These are phyloP conservation scores for Adansonia digitata DNA, from an alignment of 345 rosid species.

Conservation along the genomic window DNA sequence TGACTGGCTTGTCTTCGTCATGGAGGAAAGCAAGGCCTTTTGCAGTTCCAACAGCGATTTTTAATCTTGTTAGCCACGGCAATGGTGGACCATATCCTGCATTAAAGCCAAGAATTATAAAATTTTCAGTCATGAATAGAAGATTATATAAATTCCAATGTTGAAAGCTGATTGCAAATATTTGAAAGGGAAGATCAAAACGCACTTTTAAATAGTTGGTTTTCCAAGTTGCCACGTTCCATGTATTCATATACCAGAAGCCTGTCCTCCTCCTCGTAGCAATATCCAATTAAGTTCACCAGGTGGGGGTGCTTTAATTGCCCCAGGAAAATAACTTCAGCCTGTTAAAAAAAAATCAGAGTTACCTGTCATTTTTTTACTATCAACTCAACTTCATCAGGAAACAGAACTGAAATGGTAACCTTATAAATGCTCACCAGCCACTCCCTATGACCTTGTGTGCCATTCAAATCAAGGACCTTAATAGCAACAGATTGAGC, in stretches of 20 bases:
- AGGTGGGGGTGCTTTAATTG: slow-evolving; percentile 61
- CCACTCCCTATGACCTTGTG: slow-evolving; percentile 71
- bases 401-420: not conserved
- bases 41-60: slow-evolving; percentile 57
- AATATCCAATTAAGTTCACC: slow-evolving; percentile 65
- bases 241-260: slow-evolving; percentile 64
- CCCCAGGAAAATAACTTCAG: slow-evolving; percentile 71
- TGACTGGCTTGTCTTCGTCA: slow-evolving; percentile 58
- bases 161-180: not conserved
- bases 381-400: not conserved
- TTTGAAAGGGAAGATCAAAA: not conserved
- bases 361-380: not conserved
- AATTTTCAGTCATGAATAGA: not conserved
- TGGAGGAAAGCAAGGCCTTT: slow-evolving; percentile 59
- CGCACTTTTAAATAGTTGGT: slow-evolving; percentile 45
- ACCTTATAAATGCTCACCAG: slow-evolving; percentile 36
- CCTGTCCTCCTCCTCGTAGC: slow-evolving; percentile 59
- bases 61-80: slow-evolving; percentile 67
- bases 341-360: slow-evolving; percentile 29
- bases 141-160: not conserved
- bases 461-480: slow-evolving; percentile 46
- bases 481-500: slow-evolving; percentile 63
- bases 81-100: slow-evolving; percentile 44
- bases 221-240: slow-evolving; percentile 49
- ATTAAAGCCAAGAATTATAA: not conserved